Evolutionary conservation across 1,284 basidiomycete species (phyloP).

Genomic region (Neotropicomus parvogracilis): DNA sequence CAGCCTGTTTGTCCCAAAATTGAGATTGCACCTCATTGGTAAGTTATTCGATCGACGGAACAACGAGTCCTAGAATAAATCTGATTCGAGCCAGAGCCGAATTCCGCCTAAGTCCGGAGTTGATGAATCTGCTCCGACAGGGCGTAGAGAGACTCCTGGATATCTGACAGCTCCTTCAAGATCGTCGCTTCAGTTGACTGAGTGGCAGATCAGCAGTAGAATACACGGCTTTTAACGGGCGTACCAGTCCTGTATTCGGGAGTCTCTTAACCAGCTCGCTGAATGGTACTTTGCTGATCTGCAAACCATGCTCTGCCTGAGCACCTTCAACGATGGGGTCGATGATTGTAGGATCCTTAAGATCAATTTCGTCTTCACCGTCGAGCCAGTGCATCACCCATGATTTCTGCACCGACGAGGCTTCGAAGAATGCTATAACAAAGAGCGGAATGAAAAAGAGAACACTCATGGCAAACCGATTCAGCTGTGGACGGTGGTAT

Average conservation of each 20-base stretch:
- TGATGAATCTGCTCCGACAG: constrained; percentile 52
- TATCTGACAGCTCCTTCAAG: constrained; percentile 56
- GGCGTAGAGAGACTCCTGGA: constrained; percentile 55
- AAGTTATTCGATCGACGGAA: constrained; percentile 2
- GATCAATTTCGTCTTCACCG: constrained; percentile 62
- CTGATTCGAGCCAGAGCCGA: background rate
- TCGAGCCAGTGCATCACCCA: constrained; percentile 71
- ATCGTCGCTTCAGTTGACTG: constrained; percentile 73
- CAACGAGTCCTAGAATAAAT: background rate
- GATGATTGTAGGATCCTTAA: constrained; percentile 51
- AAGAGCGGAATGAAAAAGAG: constrained; percentile 80
- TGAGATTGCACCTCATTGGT: background rate
- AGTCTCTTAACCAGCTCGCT: constrained; percentile 72
- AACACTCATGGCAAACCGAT: constrained; percentile 71
- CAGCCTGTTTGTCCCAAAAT: background rate
- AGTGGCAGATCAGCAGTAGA: constrained; percentile 9
- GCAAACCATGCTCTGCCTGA: constrained; percentile 50
- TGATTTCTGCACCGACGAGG: constrained; percentile 50
- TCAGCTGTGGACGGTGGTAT: constrained; percentile 46
- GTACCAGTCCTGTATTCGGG: constrained; percentile 71
- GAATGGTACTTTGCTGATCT: constrained; percentile 76
- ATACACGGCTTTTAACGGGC: constrained; percentile 22
- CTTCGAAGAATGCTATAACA: constrained; percentile 75
- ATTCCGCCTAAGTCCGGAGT: constrained; percentile 15
- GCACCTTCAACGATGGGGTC: constrained; percentile 64